Percentiles rank a stretch among this genome's conserved stretches.
Evolutionary conservation across 1,284 basidiomycete species (phyloP).

Genomic region (Amylostereum areolatum): DNA sequence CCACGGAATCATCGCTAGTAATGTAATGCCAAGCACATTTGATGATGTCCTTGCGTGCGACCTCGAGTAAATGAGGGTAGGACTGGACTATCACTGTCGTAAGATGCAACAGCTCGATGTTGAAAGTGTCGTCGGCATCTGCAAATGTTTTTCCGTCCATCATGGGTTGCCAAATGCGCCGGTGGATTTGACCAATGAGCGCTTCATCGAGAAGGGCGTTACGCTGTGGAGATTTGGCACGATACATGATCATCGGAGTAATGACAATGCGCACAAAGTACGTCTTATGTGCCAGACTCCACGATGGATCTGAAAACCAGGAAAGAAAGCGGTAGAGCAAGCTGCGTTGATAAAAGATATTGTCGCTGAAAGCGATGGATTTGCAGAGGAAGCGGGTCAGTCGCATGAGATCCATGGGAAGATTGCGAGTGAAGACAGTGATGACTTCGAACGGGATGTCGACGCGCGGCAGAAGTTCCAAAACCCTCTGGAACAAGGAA

Average conservation of each 20-base stretch:
- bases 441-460: conserved; percentile 89
- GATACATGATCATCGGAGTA: conserved; percentile 83
- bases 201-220: conserved; percentile 65
- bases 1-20: conserved; percentile 80
- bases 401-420: conserved; percentile 78
- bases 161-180: conserved; percentile 78
- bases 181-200: conserved; percentile 66
- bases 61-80: conserved; percentile 72
- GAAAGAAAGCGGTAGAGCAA: conserved; percentile 82
- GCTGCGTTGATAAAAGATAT: conserved; percentile 71
- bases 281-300: conserved; percentile 78
- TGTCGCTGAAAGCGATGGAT: conserved; percentile 69
- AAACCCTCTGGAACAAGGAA: conserved; percentile 71
- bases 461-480: conserved; percentile 67
- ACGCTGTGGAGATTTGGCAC: conserved; percentile 51
- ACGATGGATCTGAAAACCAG: conserved; percentile 70
- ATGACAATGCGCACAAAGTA: conserved; percentile 84
- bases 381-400: conserved; percentile 88
- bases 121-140: conserved; percentile 74
- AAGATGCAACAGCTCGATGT: conserved; percentile 88
- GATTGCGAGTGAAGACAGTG: conserved; percentile 75
- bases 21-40: conserved; percentile 93
- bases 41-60: conserved; percentile 91
- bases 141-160: conserved; percentile 51
- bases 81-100: conserved; percentile 88